phyloP scores from a whole-genome alignment of 2,329 filamentous ascomycete genomes.

The Fusarium sp. region DNA sequence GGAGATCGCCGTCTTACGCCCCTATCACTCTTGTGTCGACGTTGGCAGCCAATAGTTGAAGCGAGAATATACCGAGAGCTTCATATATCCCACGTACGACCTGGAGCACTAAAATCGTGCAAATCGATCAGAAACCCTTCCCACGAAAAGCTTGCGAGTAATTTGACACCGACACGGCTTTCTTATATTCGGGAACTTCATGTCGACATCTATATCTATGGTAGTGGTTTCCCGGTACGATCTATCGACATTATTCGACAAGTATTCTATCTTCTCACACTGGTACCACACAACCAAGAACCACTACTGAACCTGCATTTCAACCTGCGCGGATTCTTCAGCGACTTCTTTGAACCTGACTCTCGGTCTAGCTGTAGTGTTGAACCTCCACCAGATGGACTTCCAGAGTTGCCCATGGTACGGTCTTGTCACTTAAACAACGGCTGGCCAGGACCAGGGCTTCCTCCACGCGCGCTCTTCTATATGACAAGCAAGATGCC shows the following conservation, averaged over 20 bases:
- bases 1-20: neutral
- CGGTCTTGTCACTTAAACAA: neutral
- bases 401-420: slow-evolving; percentile 12
- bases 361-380: neutral
- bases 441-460: no score
- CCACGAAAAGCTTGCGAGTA: rapidly evolving
- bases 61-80: neutral
- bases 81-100: no score
- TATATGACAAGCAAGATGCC: slow-evolving; percentile 13
- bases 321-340: no score
- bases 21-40: neutral
- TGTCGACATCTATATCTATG: no score
- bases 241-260: no score
- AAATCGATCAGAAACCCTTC: no score
- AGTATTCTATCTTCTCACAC: neutral
- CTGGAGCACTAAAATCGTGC: no score
- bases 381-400: neutral
- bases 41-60: slow-evolving; percentile 16
- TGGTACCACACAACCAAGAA: neutral
- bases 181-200: neutral
- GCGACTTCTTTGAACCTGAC: no score
- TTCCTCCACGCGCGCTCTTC: neutral
- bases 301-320: neutral
- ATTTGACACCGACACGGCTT: neutral
- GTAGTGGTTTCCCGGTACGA: no score